These are phyloP conservation scores for Zygotorulaspora mrakii DNA, from an alignment of 1,139 yeast genomes.

Conservation along the genomic window DNA sequence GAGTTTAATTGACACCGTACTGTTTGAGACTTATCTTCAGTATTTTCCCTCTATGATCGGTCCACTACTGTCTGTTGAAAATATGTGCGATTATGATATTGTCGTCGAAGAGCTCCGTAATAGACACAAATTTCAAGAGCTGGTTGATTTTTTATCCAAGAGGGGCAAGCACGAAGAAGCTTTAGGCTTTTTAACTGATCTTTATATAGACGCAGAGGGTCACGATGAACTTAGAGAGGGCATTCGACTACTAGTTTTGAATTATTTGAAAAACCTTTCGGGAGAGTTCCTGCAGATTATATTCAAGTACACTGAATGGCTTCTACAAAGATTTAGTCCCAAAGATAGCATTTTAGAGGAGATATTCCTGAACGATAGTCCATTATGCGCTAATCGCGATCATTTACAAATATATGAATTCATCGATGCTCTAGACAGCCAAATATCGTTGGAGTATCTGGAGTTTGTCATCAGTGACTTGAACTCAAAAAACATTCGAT, in stretches of 20 bases:
- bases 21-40: slow-evolving; percentile 69
- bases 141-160: slow-evolving; percentile 75
- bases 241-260: slow-evolving; percentile 37
- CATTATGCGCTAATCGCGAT: slow-evolving; percentile 60
- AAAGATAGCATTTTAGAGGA: slow-evolving; percentile 40
- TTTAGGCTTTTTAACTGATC: slow-evolving; percentile 47
- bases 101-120: slow-evolving; percentile 57
- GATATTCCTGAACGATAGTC: slow-evolving; percentile 65
- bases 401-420: slow-evolving; percentile 50
- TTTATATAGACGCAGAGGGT: slow-evolving; percentile 29
- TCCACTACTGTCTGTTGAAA: slow-evolving; percentile 72
- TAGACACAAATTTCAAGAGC: slow-evolving; percentile 56
- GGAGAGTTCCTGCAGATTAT: slow-evolving; percentile 51
- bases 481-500: slow-evolving; percentile 43
- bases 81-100: slow-evolving; percentile 62
- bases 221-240: slow-evolving; percentile 30
- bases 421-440: slow-evolving; percentile 33
- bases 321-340: slow-evolving; percentile 41
- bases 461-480: slow-evolving; percentile 54
- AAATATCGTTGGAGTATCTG: slow-evolving; percentile 51
- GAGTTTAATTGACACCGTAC: slow-evolving; percentile 66
- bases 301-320: slow-evolving; percentile 56
- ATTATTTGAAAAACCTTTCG: slow-evolving; percentile 61
- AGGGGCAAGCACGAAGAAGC: slow-evolving; percentile 65
- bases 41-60: slow-evolving; percentile 72